Conservation (phyloP, 176 grass and related monocot genomes). For the Oryza meridionalis region DNA sequence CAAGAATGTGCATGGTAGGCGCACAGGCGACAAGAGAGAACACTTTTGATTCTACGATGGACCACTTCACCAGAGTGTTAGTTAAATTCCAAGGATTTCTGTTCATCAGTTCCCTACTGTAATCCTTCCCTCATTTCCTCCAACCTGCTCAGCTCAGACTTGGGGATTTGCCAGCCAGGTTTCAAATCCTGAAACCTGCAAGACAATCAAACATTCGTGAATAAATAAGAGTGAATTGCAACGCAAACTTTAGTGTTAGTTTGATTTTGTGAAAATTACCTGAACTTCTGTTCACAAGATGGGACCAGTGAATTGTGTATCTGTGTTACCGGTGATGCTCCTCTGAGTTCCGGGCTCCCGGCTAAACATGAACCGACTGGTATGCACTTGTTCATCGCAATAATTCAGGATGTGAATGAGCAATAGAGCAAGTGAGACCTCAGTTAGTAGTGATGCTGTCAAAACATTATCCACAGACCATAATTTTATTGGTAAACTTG, state of each 20-base stretch:
- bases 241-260: neutral
- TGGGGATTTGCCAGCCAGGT: neutral
- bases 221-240: neutral
- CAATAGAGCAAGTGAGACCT: neutral
- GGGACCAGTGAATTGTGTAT: neutral
- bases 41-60: neutral
- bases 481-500: neutral
- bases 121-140: neutral
- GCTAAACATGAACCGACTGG: neutral
- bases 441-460: conserved; percentile 16
- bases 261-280: conserved; percentile 25
- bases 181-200: conserved; percentile 23
- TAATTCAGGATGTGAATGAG: neutral
- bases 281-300: neutral
- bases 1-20: neutral
- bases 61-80: neutral
- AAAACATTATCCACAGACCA: conserved; percentile 32
- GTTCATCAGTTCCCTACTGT: neutral
- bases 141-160: neutral
- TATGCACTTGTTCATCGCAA: conserved; percentile 2
- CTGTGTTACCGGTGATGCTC: neutral
- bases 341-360: neutral
- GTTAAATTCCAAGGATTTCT: neutral
- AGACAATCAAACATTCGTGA: neutral
- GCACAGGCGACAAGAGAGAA: neutral